A percentile compares a stretch with the other conserved stretches of the same genome.
Conservation (phyloP, 129 eudicot species). For the Apium graveolens region DNA sequence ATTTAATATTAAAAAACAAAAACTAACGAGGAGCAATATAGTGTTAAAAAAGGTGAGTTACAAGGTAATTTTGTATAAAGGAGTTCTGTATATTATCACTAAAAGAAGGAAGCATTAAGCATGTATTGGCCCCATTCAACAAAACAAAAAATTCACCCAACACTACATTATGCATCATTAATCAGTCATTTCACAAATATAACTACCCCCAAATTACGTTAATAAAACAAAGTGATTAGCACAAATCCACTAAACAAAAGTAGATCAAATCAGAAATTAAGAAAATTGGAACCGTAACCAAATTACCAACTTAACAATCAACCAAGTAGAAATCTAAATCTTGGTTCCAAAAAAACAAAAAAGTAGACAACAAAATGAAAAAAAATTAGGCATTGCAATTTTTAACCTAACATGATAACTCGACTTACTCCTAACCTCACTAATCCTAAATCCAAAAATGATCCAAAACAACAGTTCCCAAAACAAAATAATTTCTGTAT, state of each 20-base stretch:
- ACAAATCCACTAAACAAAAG: background rate
- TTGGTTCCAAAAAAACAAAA: no score
- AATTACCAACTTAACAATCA: background rate
- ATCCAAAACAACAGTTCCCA: no score
- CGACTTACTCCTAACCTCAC: background rate
- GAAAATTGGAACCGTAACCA: background rate
- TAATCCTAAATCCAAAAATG: no score
- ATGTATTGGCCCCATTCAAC: background rate
- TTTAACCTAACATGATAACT: background rate
- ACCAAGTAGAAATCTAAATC: no score
- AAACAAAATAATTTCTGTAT: no score
- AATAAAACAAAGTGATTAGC: background rate
- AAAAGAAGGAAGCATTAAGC: background rate
- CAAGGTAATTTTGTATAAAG: background rate
- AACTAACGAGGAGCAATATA: background rate
- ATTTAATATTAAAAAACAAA: background rate
- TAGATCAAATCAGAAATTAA: background rate
- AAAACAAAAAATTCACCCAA: background rate
- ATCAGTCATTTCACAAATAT: background rate
- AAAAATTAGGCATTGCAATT: background rate
- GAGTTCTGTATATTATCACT: background rate
- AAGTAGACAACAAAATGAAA: background rate
- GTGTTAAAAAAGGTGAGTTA: background rate
- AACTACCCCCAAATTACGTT: background rate
- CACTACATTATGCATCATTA: background rate